Base-by-base conservation (phyloP, 495 filamentous ascomycete genomes). In the Xanthoparmelia taractica region DNA sequence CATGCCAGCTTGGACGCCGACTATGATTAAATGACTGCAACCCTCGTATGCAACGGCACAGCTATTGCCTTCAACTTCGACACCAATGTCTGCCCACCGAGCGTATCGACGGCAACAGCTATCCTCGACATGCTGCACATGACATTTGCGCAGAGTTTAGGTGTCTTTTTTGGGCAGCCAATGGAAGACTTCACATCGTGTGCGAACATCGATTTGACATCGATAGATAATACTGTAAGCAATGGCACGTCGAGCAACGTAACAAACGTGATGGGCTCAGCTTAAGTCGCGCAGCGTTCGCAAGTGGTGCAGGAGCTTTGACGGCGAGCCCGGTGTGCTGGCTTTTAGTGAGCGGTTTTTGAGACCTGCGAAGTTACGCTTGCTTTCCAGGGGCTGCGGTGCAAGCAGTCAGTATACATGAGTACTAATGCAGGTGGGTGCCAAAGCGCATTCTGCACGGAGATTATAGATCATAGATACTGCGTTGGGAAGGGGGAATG, bases 1-100 rank as follows among this genome's bases (percentile, higher is more conserved):
- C 61, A 70, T n/a, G 63, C 71, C 18, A 65, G 63, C 59, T 64
- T 72, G 37, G 70, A 71, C 58, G 60, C 25, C n/a, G 50, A 23
- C 20, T 56, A 62, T 18, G 60, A 56, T 55, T 48, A 50, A n/a
- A 56, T 52, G 23, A 66, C 60, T 20, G 65, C 63, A 6, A 66
- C 63, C 25, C 63, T 66, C 11, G 41, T 65, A 25, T 71, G 70
- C 59, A 55, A 60, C 34, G 70, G 70, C 38, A 15, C 41, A 20
- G 65, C 70, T 2, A 63, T 57, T 33, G 56, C 58, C 25, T 62
- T 67, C 52, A 71, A 71, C 20, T 66, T 69, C 63, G 68, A 67
- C 4, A 64, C 61, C 36, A 36, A 66, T 25, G 70, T 65, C 57
- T 72, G 71, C 62, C 38, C 52, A 33, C 45, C 40, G 13, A 60